Conservation (phyloP, 495 filamentous ascomycete species). For the Penicillium argentinense region DNA sequence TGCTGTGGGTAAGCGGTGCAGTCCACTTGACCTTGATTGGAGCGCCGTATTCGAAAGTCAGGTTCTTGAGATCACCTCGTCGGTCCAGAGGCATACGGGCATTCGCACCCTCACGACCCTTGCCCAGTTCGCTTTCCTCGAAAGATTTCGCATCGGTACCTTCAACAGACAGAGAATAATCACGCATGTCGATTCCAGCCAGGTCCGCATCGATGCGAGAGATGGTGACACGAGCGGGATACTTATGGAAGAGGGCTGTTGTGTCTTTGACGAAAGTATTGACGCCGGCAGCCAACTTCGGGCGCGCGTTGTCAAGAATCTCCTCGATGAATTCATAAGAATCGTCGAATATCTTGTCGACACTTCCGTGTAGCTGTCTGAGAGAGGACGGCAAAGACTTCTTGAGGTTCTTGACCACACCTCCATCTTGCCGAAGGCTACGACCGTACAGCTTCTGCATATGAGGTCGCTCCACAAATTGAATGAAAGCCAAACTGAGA, state of each 20-base stretch:
- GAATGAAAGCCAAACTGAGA: conserved; percentile 81
- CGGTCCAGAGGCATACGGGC: conserved; percentile 50
- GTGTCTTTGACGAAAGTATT: conserved; percentile 87
- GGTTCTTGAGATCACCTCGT: conserved; percentile 62
- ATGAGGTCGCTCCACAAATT: conserved; percentile 92
- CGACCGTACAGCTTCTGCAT: conserved; percentile 97
- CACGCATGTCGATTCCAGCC: conserved; percentile 77
- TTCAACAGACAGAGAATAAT: conserved; percentile 76
- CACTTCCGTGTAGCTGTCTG: conserved; percentile 72
- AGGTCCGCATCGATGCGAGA: conserved; percentile 78
- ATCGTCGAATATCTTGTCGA: conserved; percentile 83
- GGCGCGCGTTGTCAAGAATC: conserved; percentile 80
- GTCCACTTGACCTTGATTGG: conserved; percentile 92
- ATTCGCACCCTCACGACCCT: conserved; percentile 51
- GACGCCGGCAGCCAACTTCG: conserved; percentile 83
- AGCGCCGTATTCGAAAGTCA: conserved; percentile 84
- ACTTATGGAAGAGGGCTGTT: conserved; percentile 81
- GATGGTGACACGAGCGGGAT: conserved; percentile 85
- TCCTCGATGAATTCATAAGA: conserved; percentile 88
- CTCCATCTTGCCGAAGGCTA: conserved; percentile 80
- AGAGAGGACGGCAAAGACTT: conserved; percentile 83
- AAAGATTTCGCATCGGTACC: conserved; percentile 57
- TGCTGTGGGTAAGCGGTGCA: conserved; percentile 86
- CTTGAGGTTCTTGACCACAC: conserved; percentile 85
- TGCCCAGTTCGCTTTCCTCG: conserved; percentile 48